Base-by-base conservation (phyloP, 495 filamentous ascomycete species). In the Lasiosphaeriaceae sp. region DNA sequence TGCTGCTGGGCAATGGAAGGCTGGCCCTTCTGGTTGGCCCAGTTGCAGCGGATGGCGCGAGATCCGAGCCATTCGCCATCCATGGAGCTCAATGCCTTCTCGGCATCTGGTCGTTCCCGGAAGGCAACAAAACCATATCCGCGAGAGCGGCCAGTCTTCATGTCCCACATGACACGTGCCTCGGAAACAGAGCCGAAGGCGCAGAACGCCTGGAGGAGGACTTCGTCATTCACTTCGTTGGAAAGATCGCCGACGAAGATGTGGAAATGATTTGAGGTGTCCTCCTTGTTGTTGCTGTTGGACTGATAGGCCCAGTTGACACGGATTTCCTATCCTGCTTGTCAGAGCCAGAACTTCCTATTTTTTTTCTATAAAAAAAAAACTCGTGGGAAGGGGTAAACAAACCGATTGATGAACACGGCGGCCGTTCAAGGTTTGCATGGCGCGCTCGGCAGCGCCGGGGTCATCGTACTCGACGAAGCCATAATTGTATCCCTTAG, bases 261-360 rank as follows among this genome's bases (percentile, higher is more conserved):
- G 73, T 99, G 94, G 79, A 96, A 99, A 67, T 99, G 94, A 74
- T 92, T 90, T 39, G 94, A 96, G 0, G 94, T 99, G 64, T 99
- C 94, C 74, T 99, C 94, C 74, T 97, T 97, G 81, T 83, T 95
- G 14, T 83, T 80, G 62, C 80, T 94, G 78, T 96, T 99, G 60
- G 92, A 96, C 75, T 97, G 94, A 65, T 97, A 99, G 17, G 94
- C 94, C 94, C 94, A 99, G 78, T 99, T 99, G 62, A 99, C 94
- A 50, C 92, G 90, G 60, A 99, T 99, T 80, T 99, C 94, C 93
- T 98, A 71, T 31, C 2, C 31, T 44, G 17, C 17, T 20, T 17
- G 51, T 53, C 37, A 53, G 22, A 24, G 12, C n/a, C 5, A 19
- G 2, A 41, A 19, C 43, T 26, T 7, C n/a, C n/a, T n/a, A n/a